phyloP scores from a whole-genome alignment of 352 stramenopile species.

The Nothophytophthora sp. region DNA sequence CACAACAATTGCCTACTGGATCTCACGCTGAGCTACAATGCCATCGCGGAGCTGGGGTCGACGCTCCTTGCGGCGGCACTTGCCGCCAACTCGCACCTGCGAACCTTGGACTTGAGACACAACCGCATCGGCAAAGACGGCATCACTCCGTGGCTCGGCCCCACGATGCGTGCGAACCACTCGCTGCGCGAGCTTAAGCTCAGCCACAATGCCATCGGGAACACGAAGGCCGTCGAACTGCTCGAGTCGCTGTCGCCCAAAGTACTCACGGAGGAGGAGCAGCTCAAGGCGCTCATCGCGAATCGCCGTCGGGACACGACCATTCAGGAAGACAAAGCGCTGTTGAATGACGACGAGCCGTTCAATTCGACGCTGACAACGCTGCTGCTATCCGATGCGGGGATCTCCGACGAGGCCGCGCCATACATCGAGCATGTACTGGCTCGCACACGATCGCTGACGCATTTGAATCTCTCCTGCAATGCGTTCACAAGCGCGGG shows the following conservation, averaged over 20 bases:
- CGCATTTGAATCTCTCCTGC: slow-evolving; percentile 54
- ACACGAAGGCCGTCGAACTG: slow-evolving; percentile 53
- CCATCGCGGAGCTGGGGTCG: slow-evolving; percentile 51
- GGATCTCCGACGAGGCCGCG: slow-evolving; percentile 54
- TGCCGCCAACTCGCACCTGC: slow-evolving; percentile 37
- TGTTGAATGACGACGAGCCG: slow-evolving; percentile 22
- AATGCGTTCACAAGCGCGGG: slow-evolving; percentile 42
- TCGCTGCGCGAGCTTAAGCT: slow-evolving; percentile 56
- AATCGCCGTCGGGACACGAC: slow-evolving; percentile 21
- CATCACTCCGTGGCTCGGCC: slow-evolving; percentile 60
- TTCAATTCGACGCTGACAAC: slow-evolving; percentile 66
- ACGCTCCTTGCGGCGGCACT: slow-evolving; percentile 55
- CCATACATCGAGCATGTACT: slow-evolving; percentile 48
- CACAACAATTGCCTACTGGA: slow-evolving; percentile 52
- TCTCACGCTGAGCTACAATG: slow-evolving; percentile 78
- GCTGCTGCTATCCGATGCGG: slow-evolving; percentile 60
- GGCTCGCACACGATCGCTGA: slow-evolving; percentile 43
- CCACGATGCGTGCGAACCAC: slow-evolving; percentile 51
- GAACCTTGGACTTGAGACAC: slow-evolving; percentile 62
- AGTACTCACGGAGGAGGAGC: slow-evolving; percentile 42
- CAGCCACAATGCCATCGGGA: slow-evolving; percentile 68
- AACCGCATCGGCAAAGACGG: slow-evolving; percentile 66
- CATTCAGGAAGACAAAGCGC: slow-evolving; percentile 11
- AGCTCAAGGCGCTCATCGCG: slow-evolving; percentile 54
- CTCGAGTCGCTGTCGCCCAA: slow-evolving; percentile 46